Evolutionary conservation across 164 flowering plant genomes (phyloP).

Genomic region (Tetrastigma voinierianum): DNA sequence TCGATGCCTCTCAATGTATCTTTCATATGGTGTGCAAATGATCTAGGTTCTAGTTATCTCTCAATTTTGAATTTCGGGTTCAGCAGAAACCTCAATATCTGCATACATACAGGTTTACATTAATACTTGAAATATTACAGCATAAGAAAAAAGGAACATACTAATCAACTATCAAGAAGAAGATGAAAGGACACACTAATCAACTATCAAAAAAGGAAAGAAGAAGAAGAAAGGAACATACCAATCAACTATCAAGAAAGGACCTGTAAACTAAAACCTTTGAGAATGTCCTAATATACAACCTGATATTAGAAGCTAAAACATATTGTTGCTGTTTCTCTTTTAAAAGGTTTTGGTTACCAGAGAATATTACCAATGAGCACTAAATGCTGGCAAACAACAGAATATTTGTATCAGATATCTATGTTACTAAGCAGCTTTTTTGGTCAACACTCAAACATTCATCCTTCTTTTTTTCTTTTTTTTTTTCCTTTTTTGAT

Average conservation of each 20-base stretch:
- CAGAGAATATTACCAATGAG: not conserved
- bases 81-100: conserved; percentile 49
- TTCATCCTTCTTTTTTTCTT: too few relatives aligned
- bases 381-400: not conserved
- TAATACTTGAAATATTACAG: not conserved
- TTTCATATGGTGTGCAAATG: conserved; percentile 21
- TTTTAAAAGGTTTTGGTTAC: not conserved
- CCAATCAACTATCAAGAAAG: too few relatives aligned
- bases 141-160: too few relatives aligned
- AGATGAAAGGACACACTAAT: too few relatives aligned
- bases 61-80: conserved; percentile 23
- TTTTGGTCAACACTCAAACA: too few relatives aligned
- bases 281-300: not conserved
- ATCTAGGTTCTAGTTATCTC: conserved; percentile 27
- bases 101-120: conserved; percentile 17
- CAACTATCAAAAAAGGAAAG: too few relatives aligned
- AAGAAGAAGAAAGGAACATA: too few relatives aligned
- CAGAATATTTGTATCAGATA: not conserved
- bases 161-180: too few relatives aligned
- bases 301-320: not conserved
- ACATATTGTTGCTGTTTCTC: not conserved
- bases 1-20: conserved; percentile 29
- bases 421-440: too few relatives aligned
- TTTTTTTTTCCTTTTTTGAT: too few relatives aligned
- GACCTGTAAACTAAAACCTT: not conserved